Base-by-base conservation (phyloP, 2,329 filamentous ascomycete species). In the Botrytis byssoidea region DNA sequence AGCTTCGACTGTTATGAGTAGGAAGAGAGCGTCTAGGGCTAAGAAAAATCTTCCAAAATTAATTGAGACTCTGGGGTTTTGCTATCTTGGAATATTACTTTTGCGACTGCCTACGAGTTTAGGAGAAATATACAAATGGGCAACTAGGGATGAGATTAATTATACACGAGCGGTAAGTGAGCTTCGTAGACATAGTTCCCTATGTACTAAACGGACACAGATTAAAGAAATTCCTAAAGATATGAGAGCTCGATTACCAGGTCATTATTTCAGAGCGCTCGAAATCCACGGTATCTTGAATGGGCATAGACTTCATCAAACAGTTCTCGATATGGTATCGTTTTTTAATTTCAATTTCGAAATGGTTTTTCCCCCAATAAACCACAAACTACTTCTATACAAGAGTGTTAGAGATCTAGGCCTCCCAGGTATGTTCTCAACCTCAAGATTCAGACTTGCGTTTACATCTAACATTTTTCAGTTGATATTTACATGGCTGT, bases 11-110 rank as follows among this genome's bases (percentile, higher is more conserved):
- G 89, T 84, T 84, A 86, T 66, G 78, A 77, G 76, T 46, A 77
- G 74, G 51, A 78, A 75, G 46, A 77, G 64, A 51, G 71, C 66
- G 63, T 68, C 51, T 9, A 71, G 57, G 20, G 75, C 74, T 7
- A 70, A 70, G 32, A 76, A 78, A 64, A 81, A 82, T 80, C 79
- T 89, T 77, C 94, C 95, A 1, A 89, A 85, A 70, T 83, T 97
- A 51, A 83, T 93, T 60, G 95, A 97, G 77, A 92, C 91, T 0
- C 82, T 98, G 70, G 90, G 86, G 1, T 81, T 97, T 18, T 94
- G 93, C 80, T 98, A 98, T 83, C 82, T 98, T 48, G 95, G 90
- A 1, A 90, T 90, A 55, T 79, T 96, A 64, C 84, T 97, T 40
- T 85, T 97, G 77, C 89, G 92, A 73, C 85, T 96, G 73, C 94